These are phyloP conservation scores for Aspergillus sp. DNA, from an alignment of 2,329 filamentous ascomycete species.

Conservation along the genomic window DNA sequence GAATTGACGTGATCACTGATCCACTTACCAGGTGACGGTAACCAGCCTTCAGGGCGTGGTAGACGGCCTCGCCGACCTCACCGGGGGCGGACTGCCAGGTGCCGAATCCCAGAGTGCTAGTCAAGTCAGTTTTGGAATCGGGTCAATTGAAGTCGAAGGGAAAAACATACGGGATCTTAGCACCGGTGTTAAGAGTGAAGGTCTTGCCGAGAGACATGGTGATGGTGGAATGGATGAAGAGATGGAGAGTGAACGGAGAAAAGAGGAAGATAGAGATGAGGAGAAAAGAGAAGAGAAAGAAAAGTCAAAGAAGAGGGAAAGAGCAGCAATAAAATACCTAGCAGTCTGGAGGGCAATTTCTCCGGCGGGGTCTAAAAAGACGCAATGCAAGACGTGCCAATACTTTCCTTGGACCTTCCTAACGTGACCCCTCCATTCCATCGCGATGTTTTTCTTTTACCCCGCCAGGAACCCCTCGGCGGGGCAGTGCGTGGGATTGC, in stretches of 20 bases:
- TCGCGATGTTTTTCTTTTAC: background rate
- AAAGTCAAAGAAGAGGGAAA: background rate
- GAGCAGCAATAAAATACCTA: constrained; percentile 3
- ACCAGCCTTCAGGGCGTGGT: constrained; percentile 39
- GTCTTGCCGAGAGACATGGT: constrained; percentile 43
- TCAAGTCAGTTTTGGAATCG: background rate
- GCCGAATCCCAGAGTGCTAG: constrained; percentile 40
- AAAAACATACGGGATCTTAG: constrained; percentile 39
- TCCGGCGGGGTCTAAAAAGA: constrained; percentile 16
- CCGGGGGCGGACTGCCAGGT: constrained; percentile 43
- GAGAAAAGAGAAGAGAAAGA: constrained; percentile 6
- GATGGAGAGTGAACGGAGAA: background rate
- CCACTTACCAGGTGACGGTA: constrained; percentile 40
- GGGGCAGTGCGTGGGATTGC: constrained; percentile 2
- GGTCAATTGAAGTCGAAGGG: background rate
- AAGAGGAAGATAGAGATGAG: background rate
- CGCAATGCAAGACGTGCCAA: background rate
- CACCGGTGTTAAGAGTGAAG: constrained; percentile 38
- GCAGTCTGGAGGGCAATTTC: background rate
- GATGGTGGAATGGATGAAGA: background rate
- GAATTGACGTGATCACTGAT: background rate
- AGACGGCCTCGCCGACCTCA: constrained; percentile 41
- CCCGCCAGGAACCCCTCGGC: constrained; percentile 10
- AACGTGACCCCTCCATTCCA: background rate
- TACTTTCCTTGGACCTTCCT: background rate